Base-by-base conservation (phyloP, 805 yeast species). In the Barnettozyma populi region DNA sequence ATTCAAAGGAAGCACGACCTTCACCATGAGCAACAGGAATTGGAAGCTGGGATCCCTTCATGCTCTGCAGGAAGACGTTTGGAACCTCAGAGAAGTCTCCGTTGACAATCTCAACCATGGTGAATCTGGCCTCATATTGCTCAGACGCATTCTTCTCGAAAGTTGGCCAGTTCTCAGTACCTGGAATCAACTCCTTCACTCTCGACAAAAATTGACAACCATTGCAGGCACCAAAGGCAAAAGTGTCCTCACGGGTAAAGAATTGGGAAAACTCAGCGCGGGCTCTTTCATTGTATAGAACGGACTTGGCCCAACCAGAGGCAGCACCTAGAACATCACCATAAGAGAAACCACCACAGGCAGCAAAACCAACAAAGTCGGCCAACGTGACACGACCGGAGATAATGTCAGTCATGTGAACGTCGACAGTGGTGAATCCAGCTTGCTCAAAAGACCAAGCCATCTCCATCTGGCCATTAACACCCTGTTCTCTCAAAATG, bases 311-410 rank as follows among this genome's bases (percentile, higher is more conserved):
- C 99, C 99, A 94, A 49, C 99, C 99, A 46, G 92, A 86, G 64
- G 97, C 99, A 32, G 99, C 99, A 57, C 99, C 99, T 51, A 94
- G 74, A 43, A 94, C 99, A 69, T 94, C 99, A 75, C 99, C 99
- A 63, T 90, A 94, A 2, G 97, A 89, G 75, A 94, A 94, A 14
- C 99, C 99, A 69, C 99, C 99, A 71, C 99, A 95, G 4, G 98
- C 98, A 38, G 97, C 98, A 42, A 94, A 59, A 52, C 99, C 99
- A 43, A 84, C 88, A 67, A 94, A 94, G 40, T 80, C 84, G 60
- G 80, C 83, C 54, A 94, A 74, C 18, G 81, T 66, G 32, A 85
- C 85, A 58, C 73, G 76, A 39, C 95, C 95, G 35, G 76, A 70
- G 52, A 90, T 70, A 50, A 94, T 78, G 65, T 94, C 99, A 19